Base-by-base conservation (phyloP, 2,329 filamentous ascomycete genomes). In the Phyllosticta capitalensis region DNA sequence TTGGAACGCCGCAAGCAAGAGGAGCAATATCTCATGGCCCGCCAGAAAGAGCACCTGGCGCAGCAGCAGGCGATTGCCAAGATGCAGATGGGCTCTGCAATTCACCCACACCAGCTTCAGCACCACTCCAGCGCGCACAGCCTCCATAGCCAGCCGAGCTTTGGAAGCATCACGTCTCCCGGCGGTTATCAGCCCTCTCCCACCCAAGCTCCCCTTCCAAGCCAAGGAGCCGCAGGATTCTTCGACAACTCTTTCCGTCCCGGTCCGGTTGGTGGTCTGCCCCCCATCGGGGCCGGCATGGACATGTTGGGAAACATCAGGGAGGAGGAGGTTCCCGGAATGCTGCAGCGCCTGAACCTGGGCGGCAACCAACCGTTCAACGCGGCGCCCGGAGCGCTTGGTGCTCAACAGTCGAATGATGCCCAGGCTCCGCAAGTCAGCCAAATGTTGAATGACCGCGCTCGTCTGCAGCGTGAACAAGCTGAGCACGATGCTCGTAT, bases 41-140 rank as follows among this genome's bases (percentile, higher is more conserved):
- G 94, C 50, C 94, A 99, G 73, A 90, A 96, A 65, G 94, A 99
- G 71, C 90, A 90, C 65, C 82, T 96, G 59, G 88, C 91, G 63
- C 89, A 91, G 64, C 91, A 95, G 69, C 91, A 95, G 68, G 81
- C 83, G 6, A 85, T 91, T 61, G 80, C 85, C 55, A 84, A 85
- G 64, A 87, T 89, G 70, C 80, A 88, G 66, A 61, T 71, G 61
- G 71, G 71, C 28, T 45, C 38, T 45, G 71, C 73, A n/a, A 76
- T 83, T 52, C 71, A 80, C 61, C 78, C 79, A n/a, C 80, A 80
- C 56, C 80, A 82, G 61, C 81, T 97, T 9, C 91, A 97, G 67
- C 94, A 97, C 69, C 92, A 97, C 69, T 92, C 90, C 0, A 97
- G 92, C 69, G 90, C 90, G 9, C 92, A 97, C 66, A 97, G 92